These are phyloP conservation scores for Oxytropis ochrocephala DNA, from an alignment of 306 rosid species.

Conservation along the genomic window DNA sequence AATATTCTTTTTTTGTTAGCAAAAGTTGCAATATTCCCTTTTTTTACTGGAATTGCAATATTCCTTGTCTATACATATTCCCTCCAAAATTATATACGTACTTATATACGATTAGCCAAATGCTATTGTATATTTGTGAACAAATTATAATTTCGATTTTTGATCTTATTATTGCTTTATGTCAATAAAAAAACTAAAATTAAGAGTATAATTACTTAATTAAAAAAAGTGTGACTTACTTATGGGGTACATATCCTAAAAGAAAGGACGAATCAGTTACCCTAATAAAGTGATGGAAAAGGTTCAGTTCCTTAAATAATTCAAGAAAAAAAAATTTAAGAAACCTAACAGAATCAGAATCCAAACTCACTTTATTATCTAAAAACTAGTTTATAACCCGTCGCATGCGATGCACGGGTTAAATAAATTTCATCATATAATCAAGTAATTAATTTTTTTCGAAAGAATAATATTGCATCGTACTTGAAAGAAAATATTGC, in stretches of 20 bases:
- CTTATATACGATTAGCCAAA: constrained; percentile 12
- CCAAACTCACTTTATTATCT: constrained; percentile 18
- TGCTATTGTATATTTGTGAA: constrained; percentile 7
- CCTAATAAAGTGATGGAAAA: constrained; percentile 11
- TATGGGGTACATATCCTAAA: constrained; percentile 40
- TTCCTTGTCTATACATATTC: constrained; percentile 18
- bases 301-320: constrained; percentile 14
- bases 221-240: constrained; percentile 19
- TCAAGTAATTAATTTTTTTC: too few species aligned
- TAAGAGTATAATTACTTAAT: not conserved
- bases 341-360: constrained; percentile 30
- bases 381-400: too few species aligned
- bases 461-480: too few species aligned
- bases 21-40: not conserved
- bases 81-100: constrained; percentile 7
- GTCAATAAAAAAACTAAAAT: constrained; percentile 1
- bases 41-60: too few species aligned
- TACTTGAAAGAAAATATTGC: too few species aligned
- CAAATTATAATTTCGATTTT: constrained; percentile 3
- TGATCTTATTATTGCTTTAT: constrained; percentile 21
- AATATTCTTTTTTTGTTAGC: constrained; percentile 6
- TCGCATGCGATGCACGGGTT: too few species aligned
- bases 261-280: constrained; percentile 29
- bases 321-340: not conserved
- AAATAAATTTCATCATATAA: too few species aligned